Percentiles rank a stretch among this genome's conserved stretches.
Evolutionary conservation across 768 basidiomycete genomes (phyloP).

Genomic region (Coprinellus micaceus): DNA sequence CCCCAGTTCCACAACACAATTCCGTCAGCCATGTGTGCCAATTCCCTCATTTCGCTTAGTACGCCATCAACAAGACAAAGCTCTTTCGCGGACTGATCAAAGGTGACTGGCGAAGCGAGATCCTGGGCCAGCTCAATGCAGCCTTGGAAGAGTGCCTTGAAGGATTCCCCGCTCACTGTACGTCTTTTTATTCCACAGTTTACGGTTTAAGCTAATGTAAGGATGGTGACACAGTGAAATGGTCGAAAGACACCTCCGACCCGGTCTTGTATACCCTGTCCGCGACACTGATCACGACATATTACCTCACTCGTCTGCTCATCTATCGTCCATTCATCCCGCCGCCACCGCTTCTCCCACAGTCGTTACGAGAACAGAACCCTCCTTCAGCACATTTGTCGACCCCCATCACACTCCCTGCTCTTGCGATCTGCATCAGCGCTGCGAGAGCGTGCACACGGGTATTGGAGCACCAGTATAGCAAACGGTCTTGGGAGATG

Average conservation of each 20-base stretch:
- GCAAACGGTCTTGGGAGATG: conserved; percentile 30
- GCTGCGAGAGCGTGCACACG: conserved; percentile 57
- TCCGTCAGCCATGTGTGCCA: not conserved
- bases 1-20: not conserved
- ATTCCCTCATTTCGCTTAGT: conserved; percentile 35
- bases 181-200: conserved; percentile 19
- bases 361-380: conserved; percentile 5
- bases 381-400: not conserved
- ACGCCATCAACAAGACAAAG: conserved; percentile 67
- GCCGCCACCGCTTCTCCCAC: conserved; percentile 29
- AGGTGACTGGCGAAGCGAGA: conserved; percentile 50
- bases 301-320: conserved; percentile 61
- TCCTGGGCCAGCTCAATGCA: conserved; percentile 63
- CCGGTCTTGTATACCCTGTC: conserved; percentile 52
- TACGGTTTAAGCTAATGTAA: no score
- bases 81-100: conserved; percentile 49
- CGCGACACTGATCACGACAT: conserved; percentile 52
- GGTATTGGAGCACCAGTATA: conserved; percentile 52
- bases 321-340: conserved; percentile 68
- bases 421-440: conserved; percentile 19
- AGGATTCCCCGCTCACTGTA: conserved; percentile 64
- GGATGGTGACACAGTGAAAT: conserved; percentile 39
- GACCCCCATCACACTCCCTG: conserved; percentile 28
- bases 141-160: conserved; percentile 73
- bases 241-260: conserved; percentile 53